Evolutionary conservation across 805 yeast species (phyloP), one percentile per base, ranked within the genome.

Genomic region (Hanseniaspora guilliermondii): DNA sequence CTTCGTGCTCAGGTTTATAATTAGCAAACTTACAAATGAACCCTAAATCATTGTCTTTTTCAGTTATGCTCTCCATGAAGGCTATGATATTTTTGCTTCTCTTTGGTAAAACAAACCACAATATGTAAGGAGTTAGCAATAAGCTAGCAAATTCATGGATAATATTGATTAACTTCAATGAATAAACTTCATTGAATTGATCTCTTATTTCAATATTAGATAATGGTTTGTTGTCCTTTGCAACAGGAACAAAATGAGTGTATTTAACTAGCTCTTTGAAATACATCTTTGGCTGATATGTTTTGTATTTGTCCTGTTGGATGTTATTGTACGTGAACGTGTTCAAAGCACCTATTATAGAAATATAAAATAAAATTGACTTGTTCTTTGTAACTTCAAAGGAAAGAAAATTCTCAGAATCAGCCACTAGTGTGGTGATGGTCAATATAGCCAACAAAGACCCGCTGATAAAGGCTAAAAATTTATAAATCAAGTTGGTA

Each of bases 251-350:
- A 65, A 87, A 93, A 66, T 93, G 99, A 0, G 98, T 93, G 65
- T 78, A 87, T 61, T 82, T 85, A 0, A 93, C 80, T 35, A 91
- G 87, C 57, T 83, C 81, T 56, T 81, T 71, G 56, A 93, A 66
- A n/a, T 87, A 80, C 1, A 85, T 83, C 61, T 91, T 97, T 0
- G 98, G 97, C 60, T 91, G 96, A 68, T 87, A 91, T n/a, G 86
- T 87, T 27, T 74, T 73, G 55, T 78, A 75, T 45, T 79, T 83
- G 35, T 76, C 78, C 78, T 24, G 84, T 74, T 50, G 88, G 75
- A 48, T 82, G 79, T 52, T 89, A 77, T 12, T 93, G 78, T 0
- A 89, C 72, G 55, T 52, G n/a, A 52, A 52, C 0, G 97, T 95
- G 76, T 94, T 85, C 1, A 88, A 66, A 0, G 96, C 82, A 61